Base-by-base conservation (phyloP, 371 early-diverging fungal species). In the Rhizopus stolonifer region DNA sequence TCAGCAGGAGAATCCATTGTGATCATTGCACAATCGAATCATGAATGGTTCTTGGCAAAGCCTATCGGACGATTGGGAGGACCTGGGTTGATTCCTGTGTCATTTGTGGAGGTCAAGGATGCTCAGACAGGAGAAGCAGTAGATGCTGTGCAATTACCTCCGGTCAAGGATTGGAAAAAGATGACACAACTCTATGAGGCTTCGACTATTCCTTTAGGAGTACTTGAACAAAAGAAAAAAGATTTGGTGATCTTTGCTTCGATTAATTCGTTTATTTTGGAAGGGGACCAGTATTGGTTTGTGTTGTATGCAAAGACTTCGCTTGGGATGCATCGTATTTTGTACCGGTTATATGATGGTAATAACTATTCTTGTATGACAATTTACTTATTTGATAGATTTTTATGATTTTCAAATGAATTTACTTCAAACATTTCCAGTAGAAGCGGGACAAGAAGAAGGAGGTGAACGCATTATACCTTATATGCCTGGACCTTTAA, bases 31-130 rank as follows among this genome's bases (percentile, higher is more conserved):
- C 86, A 88, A 50, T 85, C 86, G 39, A 88, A 84, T 48, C 74
- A 79, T 17, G 92, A 91, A 60, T 92, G 92, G 92, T 83, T 86
- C 56, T 84, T 92, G 17, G 92, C 88, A 23, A 89, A 88, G 61
- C 86, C 84, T 11, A 82, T 85, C 48, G 79, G 78, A 22, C 65
- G 84, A 18, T 67, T 83, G 18, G 85, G 85, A 11, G 83, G 82
- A 4, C 87, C 90, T 10, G 92, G 91, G 6, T 66, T 92, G 49
- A 88, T 92, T 51, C 92, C 92, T 2, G 83, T 88, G 8, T 80
- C 85, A 10, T 92, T 84, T 80, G 74, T 92, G 13, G 83, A 90
- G 70, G 75, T 91, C 47, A 69, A 84, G 33, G 89, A 91, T 64
- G 81, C 79, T 31, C 60, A 67, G 13, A 83, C 86, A 1, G 87